phyloP scores from a whole-genome alignment of 1,139 yeast genomes.

The Sugiyamaella pinicola region DNA sequence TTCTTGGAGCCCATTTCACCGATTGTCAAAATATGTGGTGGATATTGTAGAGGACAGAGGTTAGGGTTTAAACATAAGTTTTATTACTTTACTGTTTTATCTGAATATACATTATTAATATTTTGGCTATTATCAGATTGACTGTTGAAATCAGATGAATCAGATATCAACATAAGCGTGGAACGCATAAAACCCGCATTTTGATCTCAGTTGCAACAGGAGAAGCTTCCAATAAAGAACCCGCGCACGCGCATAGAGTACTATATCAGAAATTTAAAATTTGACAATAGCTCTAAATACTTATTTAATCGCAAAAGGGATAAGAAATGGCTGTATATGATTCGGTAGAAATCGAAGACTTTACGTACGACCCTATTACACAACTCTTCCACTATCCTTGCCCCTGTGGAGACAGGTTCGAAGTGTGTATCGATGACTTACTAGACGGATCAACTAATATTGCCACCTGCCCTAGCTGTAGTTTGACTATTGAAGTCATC shows the following conservation, averaged over 20 bases:
- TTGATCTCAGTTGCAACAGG: too few relatives aligned
- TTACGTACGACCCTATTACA: conserved; percentile 80
- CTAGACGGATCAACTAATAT: conserved; percentile 85
- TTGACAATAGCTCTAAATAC: not conserved
- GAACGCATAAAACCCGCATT: too few relatives aligned
- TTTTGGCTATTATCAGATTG: too few relatives aligned
- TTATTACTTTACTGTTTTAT: too few relatives aligned
- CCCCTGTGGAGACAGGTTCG: conserved; percentile 97
- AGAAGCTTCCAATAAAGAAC: too few relatives aligned
- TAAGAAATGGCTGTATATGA: conserved; percentile 65
- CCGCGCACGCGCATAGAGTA: not conserved
- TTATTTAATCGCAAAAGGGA: not conserved
- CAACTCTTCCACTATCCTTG: conserved; percentile 92
- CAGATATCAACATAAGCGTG: too few relatives aligned
- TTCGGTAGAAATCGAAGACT: conserved; percentile 95
- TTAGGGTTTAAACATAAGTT: too few relatives aligned
- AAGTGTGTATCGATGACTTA: conserved; percentile 81
- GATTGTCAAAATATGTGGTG: too few relatives aligned
- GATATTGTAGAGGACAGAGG: too few relatives aligned
- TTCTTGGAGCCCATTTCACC: too few relatives aligned
- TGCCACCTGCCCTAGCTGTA: conserved; percentile 96
- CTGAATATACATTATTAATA: too few relatives aligned
- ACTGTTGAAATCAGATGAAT: too few relatives aligned
- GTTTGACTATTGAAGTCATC: conserved; percentile 87
- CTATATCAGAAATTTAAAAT: not conserved